A percentile compares a stretch with the other conserved stretches of the same genome.
Conservation (phyloP, 805 yeast species). For the Teunomyces aglyptinius region DNA sequence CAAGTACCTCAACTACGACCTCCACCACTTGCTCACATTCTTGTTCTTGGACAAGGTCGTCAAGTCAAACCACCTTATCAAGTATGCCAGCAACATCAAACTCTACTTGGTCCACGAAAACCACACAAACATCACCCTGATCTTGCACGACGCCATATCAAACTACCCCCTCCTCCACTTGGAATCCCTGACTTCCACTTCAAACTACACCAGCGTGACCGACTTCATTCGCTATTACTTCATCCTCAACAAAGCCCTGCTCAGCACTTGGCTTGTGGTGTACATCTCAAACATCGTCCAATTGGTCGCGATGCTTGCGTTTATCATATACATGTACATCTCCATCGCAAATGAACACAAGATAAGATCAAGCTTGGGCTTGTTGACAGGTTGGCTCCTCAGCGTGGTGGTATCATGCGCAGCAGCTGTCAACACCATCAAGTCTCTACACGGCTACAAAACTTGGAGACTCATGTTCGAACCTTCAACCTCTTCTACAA, state of each 20-base stretch:
- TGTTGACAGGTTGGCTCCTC: constrained; percentile 36
- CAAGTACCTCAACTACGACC: constrained; percentile 25
- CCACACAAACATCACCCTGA: background rate
- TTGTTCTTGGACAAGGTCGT: constrained; percentile 25
- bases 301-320: constrained; percentile 7
- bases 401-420: constrained; percentile 23
- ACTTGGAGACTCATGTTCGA: constrained; percentile 28
- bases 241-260: constrained; percentile 5
- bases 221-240: constrained; percentile 18
- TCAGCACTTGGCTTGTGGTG: constrained; percentile 6
- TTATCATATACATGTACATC: constrained; percentile 22
- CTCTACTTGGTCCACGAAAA: constrained; percentile 21
- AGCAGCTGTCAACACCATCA: constrained; percentile 27
- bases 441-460: constrained; percentile 12
- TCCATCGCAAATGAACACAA: constrained; percentile 34
- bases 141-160: background rate
- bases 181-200: constrained; percentile 6
- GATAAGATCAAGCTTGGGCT: constrained; percentile 33
- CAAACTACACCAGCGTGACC: constrained; percentile 10
- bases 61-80: constrained; percentile 28
- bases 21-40: constrained; percentile 18
- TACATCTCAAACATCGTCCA: constrained; percentile 1
- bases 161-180: background rate
- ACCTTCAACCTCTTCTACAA: constrained; percentile 25
- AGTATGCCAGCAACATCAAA: constrained; percentile 21